Conservation (phyloP, 805 yeast species). For the Kluyveromyces aestuarii region DNA sequence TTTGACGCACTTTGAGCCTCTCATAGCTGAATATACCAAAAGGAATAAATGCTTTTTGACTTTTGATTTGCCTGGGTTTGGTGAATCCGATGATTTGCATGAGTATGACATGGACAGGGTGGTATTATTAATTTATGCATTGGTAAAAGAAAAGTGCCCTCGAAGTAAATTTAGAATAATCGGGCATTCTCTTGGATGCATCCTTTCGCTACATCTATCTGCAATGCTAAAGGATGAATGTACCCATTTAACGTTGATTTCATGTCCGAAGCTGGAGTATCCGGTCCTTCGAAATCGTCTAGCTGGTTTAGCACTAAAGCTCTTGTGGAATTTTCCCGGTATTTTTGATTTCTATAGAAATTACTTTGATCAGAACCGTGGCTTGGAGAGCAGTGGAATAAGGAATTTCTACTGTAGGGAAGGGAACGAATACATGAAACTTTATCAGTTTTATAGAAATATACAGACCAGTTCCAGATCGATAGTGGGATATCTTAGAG, state of each 20-base stretch:
- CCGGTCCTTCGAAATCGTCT: constrained; percentile 7
- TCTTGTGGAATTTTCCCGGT: constrained; percentile 15
- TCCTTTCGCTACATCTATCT: constrained; percentile 40
- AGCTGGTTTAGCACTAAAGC: constrained; percentile 1
- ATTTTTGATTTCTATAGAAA: constrained; percentile 22
- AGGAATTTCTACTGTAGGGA: constrained; percentile 15
- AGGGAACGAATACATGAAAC: constrained; percentile 15
- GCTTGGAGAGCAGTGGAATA: constrained; percentile 25
- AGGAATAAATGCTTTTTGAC: constrained; percentile 57
- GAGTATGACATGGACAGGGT: constrained; percentile 15
- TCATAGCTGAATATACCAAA: constrained; percentile 48
- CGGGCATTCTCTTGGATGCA: constrained; percentile 74
- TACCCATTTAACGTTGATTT: constrained; percentile 31
- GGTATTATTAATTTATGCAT: constrained; percentile 5
- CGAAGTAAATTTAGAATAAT: constrained; percentile 30
- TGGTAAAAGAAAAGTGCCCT: constrained; percentile 6
- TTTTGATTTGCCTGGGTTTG: constrained; percentile 86
- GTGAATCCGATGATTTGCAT: constrained; percentile 33
- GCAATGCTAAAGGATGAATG: constrained; percentile 18
- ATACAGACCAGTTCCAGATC: constrained; percentile 22
- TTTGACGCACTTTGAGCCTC: constrained; percentile 71
- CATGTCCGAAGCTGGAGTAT: constrained; percentile 37
- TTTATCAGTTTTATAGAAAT: constrained; percentile 24
- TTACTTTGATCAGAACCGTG: constrained; percentile 24
- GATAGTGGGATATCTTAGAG: constrained; percentile 21